These are phyloP conservation scores for Ligustrum vulgare DNA, from an alignment of 257 asterid genomes.

Conservation along the genomic window DNA sequence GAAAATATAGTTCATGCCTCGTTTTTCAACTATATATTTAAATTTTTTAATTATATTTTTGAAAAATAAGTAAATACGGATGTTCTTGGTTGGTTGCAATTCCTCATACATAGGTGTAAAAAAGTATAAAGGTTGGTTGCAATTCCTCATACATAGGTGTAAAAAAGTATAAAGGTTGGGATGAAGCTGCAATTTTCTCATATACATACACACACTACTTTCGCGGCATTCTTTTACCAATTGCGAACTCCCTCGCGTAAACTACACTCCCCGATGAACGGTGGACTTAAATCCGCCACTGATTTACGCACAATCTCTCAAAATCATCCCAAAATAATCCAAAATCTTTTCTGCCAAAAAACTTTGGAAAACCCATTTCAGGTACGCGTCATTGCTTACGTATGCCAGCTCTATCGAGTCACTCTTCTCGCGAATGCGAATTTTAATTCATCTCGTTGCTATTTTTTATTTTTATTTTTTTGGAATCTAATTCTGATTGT, in stretches of 20 bases:
- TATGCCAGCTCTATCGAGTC: slow-evolving; percentile 6
- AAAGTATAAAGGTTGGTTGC: too few species aligned
- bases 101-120: too few species aligned
- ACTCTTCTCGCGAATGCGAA: neutral
- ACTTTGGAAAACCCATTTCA: neutral
- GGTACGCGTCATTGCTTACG: slow-evolving; percentile 17
- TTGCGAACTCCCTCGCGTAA: neutral
- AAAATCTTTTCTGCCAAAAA: neutral
- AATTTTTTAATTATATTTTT: too few species aligned
- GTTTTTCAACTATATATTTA: too few species aligned
- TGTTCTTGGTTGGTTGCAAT: too few species aligned
- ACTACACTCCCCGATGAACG: neutral
- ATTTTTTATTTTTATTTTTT: neutral
- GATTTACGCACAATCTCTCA: neutral
- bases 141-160: too few species aligned
- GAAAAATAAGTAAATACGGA: too few species aligned
- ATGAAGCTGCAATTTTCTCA: too few species aligned
- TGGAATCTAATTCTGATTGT: neutral
- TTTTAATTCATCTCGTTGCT: neutral
- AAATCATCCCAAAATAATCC: neutral
- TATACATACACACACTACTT: neutral
- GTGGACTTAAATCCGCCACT: neutral
- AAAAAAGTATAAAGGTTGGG: too few species aligned
- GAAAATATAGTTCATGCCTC: too few species aligned
- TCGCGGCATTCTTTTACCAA: neutral